A percentile compares a stretch with the other conserved stretches of the same genome.
phyloP scores from a whole-genome alignment of 75 land plant genomes.

The Adiantum capillusveneris region DNA sequence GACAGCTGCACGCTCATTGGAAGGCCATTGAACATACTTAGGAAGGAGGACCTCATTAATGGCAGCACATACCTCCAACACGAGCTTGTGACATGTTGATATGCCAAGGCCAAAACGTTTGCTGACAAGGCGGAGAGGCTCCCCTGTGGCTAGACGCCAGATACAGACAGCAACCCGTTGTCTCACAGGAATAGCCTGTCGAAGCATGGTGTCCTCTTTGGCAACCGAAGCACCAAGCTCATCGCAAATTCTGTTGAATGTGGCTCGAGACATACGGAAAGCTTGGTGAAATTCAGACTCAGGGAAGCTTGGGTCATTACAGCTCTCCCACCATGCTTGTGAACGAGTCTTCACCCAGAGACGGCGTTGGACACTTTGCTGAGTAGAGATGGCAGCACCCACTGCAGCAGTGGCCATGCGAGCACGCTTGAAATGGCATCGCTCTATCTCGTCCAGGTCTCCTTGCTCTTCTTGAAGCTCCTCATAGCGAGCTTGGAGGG shows the following conservation, averaged over 20 bases:
- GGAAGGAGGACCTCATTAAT: constrained; percentile 78
- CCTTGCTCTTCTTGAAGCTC: constrained; percentile 31
- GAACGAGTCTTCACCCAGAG: constrained; percentile 88
- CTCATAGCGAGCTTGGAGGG: constrained; percentile 34
- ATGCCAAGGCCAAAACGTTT: constrained; percentile 92
- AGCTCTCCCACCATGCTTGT: constrained; percentile 77
- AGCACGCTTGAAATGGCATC: constrained; percentile 23
- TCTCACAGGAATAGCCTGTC: constrained; percentile 68
- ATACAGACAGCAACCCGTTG: constrained; percentile 94
- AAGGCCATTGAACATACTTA: constrained; percentile 84
- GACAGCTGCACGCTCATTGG: constrained; percentile 22
- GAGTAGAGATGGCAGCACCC: constrained; percentile 39
- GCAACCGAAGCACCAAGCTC: constrained; percentile 63
- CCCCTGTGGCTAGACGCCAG: constrained; percentile 96
- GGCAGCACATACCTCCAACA: constrained; percentile 88
- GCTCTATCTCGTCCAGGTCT: constrained; percentile 27
- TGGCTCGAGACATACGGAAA: constrained; percentile 72
- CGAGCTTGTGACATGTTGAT: constrained; percentile 95
- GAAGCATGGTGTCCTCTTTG: constrained; percentile 81
- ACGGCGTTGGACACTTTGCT: constrained; percentile 54
- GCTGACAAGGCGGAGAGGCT: constrained; percentile 83
- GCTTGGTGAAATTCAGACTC: constrained; percentile 68
- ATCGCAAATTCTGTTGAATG: constrained; percentile 79
- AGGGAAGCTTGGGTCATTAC: constrained; percentile 71
- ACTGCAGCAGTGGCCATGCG: constrained; percentile 21